phyloP scores from a whole-genome alignment of 2,329 filamentous ascomycete genomes.

The Ascochyta clinopodiicola region DNA sequence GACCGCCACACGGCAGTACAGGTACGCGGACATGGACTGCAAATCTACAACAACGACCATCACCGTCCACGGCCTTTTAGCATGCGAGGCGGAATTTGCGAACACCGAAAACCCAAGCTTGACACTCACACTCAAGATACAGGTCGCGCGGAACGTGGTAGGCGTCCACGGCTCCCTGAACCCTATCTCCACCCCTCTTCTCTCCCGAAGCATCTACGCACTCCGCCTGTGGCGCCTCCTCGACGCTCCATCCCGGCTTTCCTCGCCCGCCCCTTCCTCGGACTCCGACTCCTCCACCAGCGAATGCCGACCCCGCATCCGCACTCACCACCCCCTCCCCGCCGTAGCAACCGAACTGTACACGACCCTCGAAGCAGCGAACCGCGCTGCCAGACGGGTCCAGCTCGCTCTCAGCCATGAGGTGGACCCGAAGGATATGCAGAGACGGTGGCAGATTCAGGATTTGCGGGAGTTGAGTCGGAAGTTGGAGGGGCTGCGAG shows the following conservation, averaged over 20 bases:
- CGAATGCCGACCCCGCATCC: conserved; percentile 3
- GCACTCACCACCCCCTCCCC: conserved; percentile 17
- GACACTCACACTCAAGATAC: conserved; percentile 23
- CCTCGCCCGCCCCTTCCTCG: not conserved
- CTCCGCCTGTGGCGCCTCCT: conserved; percentile 30
- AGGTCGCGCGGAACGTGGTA: conserved; percentile 26
- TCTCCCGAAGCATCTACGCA: conserved; percentile 30
- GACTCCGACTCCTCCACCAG: not conserved
- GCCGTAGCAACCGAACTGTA: conserved; percentile 26
- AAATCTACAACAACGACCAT: conserved; percentile 8
- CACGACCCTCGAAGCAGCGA: conserved; percentile 31
- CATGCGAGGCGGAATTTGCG: conserved; percentile 10
- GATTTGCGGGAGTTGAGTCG: conserved; percentile 20
- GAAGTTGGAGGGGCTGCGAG: conserved; percentile 19
- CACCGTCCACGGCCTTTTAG: conserved; percentile 21
- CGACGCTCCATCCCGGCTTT: not conserved
- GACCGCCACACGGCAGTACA: conserved; percentile 7
- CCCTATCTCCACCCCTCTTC: conserved; percentile 2
- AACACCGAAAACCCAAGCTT: conserved; percentile 18
- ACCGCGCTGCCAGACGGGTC: conserved; percentile 32
- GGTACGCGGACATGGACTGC: conserved; percentile 7
- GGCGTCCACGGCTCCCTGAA: conserved; percentile 9
- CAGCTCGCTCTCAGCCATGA: conserved; percentile 37
- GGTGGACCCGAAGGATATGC: conserved; percentile 8
- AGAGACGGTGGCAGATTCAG: conserved; percentile 24